phyloP scores from a whole-genome alignment of 805 yeast species.

The Candida qinlingensis region DNA sequence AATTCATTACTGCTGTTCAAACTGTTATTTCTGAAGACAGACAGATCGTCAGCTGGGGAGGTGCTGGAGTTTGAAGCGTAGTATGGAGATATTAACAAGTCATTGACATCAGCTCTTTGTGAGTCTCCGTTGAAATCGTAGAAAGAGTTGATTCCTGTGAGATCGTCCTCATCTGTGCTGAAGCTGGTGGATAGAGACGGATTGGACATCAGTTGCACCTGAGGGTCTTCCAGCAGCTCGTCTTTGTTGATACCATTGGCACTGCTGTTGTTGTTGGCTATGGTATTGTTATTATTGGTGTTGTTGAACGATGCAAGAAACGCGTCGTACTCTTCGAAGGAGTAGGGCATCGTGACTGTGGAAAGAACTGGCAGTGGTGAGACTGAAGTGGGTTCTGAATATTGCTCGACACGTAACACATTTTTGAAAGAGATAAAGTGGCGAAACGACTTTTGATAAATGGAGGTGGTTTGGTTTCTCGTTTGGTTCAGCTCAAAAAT shows the following conservation, averaged over 20 bases:
- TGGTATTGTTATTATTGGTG: constrained; percentile 1
- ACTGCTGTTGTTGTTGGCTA: no score
- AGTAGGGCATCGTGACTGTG: constrained; percentile 19
- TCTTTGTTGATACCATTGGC: constrained; percentile 4
- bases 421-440: background rate
- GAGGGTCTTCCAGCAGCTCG: constrained; percentile 8
- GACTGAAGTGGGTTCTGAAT: background rate
- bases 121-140: background rate
- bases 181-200: constrained; percentile 10
- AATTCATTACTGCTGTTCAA: constrained; percentile 3
- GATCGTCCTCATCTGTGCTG: constrained; percentile 9
- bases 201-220: constrained; percentile 6
- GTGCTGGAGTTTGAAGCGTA: constrained; percentile 6
- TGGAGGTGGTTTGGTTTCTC: background rate
- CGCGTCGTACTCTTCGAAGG: constrained; percentile 29
- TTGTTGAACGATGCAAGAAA: constrained; percentile 24
- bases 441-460: background rate
- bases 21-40: background rate
- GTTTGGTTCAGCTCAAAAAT: constrained; percentile 1
- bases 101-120: background rate
- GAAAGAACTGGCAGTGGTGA: background rate
- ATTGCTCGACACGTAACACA: background rate
- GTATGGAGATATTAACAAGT: constrained; percentile 8
- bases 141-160: constrained; percentile 4
- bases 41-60: constrained; percentile 2